Conservation (phyloP, 2,329 filamentous ascomycete genomes). For the Leptographium wingfieldii region DNA sequence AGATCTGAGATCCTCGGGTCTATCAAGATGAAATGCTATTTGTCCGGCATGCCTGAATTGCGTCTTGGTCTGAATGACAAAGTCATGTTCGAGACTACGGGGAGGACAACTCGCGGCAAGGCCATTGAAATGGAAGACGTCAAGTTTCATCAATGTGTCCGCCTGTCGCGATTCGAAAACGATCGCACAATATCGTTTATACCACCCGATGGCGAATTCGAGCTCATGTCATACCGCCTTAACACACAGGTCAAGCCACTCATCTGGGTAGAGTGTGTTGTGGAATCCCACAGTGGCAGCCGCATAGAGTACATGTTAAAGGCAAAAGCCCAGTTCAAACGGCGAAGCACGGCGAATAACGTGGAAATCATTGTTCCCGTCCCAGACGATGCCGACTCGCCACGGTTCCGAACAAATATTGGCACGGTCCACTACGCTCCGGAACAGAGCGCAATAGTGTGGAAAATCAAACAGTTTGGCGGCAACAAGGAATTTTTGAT, state of each 20-base stretch:
- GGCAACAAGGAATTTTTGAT: conserved; percentile 98
- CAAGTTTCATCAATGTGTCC: conserved; percentile 97
- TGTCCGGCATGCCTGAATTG: conserved; percentile 95
- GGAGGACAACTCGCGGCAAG: conserved; percentile 85
- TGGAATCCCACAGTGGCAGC: conserved; percentile 89
- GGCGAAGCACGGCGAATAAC: conserved; percentile 93
- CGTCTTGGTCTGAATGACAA: conserved; percentile 95
- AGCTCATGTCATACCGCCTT: conserved; percentile 96
- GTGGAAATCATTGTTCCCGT: conserved; percentile 97
- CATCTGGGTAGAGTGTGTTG: conserved; percentile 97
- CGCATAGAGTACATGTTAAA: conserved; percentile 99
- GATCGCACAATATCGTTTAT: conserved; percentile 98
- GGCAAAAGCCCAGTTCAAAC: conserved; percentile 95
- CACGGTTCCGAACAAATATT: conserved; percentile 93
- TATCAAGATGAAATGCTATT: conserved; percentile 99
- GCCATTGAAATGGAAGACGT: conserved; percentile 99
- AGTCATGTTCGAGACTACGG: conserved; percentile 98
- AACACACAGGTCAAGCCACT: conserved; percentile 98
- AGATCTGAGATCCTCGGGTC: conserved; percentile 93
- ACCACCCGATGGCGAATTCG: conserved; percentile 94
- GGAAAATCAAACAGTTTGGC: conserved; percentile 99
- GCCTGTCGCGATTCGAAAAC: conserved; percentile 92
- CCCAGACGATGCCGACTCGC: conserved; percentile 91
- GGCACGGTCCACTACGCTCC: conserved; percentile 95
- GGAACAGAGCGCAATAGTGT: conserved; percentile 93